These are phyloP conservation scores for Tylopilus sp. DNA, from an alignment of 1,284 basidiomycete genomes.

Conservation along the genomic window DNA sequence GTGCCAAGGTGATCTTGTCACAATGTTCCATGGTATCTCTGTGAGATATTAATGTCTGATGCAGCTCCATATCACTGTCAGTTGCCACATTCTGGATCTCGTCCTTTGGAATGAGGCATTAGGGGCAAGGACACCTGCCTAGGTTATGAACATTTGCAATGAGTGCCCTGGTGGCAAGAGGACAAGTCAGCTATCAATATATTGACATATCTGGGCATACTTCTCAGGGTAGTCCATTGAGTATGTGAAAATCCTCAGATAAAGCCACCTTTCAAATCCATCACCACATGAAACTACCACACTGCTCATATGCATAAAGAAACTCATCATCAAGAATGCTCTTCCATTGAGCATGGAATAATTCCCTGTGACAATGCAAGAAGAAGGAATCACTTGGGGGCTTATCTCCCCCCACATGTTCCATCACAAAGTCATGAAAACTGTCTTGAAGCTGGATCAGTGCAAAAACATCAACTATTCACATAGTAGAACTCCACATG, in stretches of 20 bases:
- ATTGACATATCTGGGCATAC: constrained; percentile 2
- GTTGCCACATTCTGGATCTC: constrained; percentile 18
- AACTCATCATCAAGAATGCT: constrained; percentile 23
- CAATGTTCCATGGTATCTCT: constrained; percentile 33
- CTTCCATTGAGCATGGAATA: constrained; percentile 2
- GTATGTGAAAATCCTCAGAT: constrained; percentile 45
- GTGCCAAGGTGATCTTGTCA: constrained; percentile 33
- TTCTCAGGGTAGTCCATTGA: constrained; percentile 44
- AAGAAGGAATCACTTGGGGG: no score
- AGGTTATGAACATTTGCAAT: constrained; percentile 25
- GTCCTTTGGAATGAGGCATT: constrained; percentile 32
- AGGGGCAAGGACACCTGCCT: constrained; percentile 21
- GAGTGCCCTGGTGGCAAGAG: constrained; percentile 20
- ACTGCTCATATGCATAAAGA: constrained; percentile 40
- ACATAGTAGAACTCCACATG: no score
- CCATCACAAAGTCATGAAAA: no score
- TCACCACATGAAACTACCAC: constrained; percentile 42
- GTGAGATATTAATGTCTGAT: constrained; percentile 22
- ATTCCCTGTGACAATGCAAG: no score
- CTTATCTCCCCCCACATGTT: no score
- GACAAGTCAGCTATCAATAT: no score
- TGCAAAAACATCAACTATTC: no score
- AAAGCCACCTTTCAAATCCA: constrained; percentile 35
- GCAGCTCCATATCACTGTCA: not conserved
- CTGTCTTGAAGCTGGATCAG: no score